Percentiles rank a stretch among this genome's conserved stretches.
Evolutionary conservation across 805 yeast species (phyloP).

Genomic region (Diddensiella transvaalensis): DNA sequence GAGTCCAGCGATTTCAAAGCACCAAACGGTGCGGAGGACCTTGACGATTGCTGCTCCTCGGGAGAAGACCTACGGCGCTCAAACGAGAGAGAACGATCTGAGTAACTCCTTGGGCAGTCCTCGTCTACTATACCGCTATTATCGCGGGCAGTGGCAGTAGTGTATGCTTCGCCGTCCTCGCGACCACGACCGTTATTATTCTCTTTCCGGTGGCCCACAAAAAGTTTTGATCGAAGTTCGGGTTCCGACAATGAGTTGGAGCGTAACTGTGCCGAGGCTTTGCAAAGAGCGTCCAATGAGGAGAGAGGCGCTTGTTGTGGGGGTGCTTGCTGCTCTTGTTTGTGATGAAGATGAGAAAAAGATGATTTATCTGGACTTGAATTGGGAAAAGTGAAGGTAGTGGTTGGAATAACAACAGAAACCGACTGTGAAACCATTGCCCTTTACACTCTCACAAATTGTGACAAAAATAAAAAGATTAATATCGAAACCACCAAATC

Average conservation of each 20-base stretch:
- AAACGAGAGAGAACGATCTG: too few relatives aligned
- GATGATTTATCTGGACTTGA: neutral
- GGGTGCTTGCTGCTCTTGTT: neutral
- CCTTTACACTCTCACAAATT: too few relatives aligned
- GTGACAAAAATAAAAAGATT: neutral
- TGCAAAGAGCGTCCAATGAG: neutral
- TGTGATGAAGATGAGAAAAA: neutral
- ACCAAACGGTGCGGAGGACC: too few relatives aligned
- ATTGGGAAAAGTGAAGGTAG: slow-evolving; percentile 1
- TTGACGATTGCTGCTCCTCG: too few relatives aligned
- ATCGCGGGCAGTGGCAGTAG: too few relatives aligned
- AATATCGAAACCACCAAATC: neutral
- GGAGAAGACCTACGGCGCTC: too few relatives aligned
- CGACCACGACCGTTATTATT: neutral
- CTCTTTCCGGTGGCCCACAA: neutral
- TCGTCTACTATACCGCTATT: too few relatives aligned
- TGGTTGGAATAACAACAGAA: neutral
- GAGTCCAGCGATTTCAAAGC: too few relatives aligned
- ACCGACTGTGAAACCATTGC: slow-evolving; percentile 2
- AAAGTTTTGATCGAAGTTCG: neutral
- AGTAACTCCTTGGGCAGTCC: too few relatives aligned
- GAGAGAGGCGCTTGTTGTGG: neutral
- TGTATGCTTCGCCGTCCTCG: neutral
- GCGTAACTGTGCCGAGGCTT: neutral
- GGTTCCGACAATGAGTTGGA: neutral